phyloP scores from a whole-genome alignment of 371 early-diverging fungal species.

The Rhizopus arrhizus region DNA sequence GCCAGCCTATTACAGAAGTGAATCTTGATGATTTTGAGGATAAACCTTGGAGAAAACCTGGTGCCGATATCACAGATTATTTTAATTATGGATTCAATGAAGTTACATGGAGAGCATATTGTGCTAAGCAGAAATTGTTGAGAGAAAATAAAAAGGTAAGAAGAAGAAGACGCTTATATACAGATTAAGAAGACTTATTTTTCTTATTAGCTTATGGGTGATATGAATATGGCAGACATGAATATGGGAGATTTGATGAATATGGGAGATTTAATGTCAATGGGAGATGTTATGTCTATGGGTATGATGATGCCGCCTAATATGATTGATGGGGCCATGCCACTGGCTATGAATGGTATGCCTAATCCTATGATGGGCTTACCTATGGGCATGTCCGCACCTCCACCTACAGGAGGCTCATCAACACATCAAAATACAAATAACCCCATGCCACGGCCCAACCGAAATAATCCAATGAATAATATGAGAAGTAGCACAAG shows the following conservation, averaged over 20 bases:
- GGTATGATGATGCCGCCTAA: constrained; percentile 81
- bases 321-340: constrained; percentile 81
- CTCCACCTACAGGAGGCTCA: constrained; percentile 14
- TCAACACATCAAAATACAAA: constrained; percentile 18
- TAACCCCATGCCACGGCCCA: background rate
- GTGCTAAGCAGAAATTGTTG: constrained; percentile 84
- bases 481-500: background rate
- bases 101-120: constrained; percentile 90
- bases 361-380: constrained; percentile 29
- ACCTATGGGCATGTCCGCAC: constrained; percentile 26
- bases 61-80: constrained; percentile 96
- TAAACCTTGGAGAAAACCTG: constrained; percentile 98
- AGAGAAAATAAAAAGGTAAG: constrained; percentile 62
- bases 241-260: constrained; percentile 43
- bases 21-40: constrained; percentile 88
- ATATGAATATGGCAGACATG: constrained; percentile 26
- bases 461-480: background rate
- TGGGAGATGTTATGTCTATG: constrained; percentile 52
- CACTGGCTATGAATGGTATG: constrained; percentile 19
- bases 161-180: too few species aligned
- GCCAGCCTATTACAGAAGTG: constrained; percentile 80
- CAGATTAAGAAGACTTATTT: too few species aligned
- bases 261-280: constrained; percentile 61
- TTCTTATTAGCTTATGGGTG: constrained; percentile 37
- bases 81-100: constrained; percentile 99